Base-by-base conservation (phyloP, 2,329 filamentous ascomycete species). In the Fusarium armeniacum region DNA sequence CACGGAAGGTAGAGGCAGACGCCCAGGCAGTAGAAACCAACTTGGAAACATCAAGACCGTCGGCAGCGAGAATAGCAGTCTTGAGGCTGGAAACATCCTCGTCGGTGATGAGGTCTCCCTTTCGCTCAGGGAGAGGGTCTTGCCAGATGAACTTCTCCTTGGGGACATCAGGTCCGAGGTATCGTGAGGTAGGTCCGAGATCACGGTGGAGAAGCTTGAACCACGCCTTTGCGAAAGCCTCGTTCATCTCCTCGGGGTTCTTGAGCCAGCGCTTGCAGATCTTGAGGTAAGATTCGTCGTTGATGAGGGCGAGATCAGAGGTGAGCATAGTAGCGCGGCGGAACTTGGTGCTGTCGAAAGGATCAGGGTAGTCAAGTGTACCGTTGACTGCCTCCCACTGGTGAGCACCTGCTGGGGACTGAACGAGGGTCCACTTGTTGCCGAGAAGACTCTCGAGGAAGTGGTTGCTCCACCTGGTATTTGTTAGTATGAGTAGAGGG, bases 121-220 rank as follows among this genome's bases (percentile, higher is more conserved):
- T 80, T 8, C 84, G 79, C 7, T 84, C 78, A 26, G 92, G 91
- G 50, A 94, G 80, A 15, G 90, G 90, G 75, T 94, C 92, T 76
- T 94, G 90, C 92, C 92, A 94, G 74, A 89, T 76, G n/a, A 91
- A 83, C 15, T 84, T 83, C 83, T 94, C 90, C 55, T 84, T 82
- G 49, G 92, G 91, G 20, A 93, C 83, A 80, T 94, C 92, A 2
- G 92, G 91, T 32, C 92, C 92, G 47, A 93, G 75, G 84, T 91
- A 94, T 76, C 90, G 90, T 26, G 85, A 77, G 56, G 87, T 83
- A 44, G 92, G 92, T 18, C 92, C 92, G 81, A 94, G 87, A 78
- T 94, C 92, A 82, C 92, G 91, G 83, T 94, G 92, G 35, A 91
- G 84, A 43, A 94, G 86, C 87, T 94, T 94, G 87, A 93, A 94